phyloP scores from a whole-genome alignment of 73 alveolate genomes.

The Urostyla sp. region DNA sequence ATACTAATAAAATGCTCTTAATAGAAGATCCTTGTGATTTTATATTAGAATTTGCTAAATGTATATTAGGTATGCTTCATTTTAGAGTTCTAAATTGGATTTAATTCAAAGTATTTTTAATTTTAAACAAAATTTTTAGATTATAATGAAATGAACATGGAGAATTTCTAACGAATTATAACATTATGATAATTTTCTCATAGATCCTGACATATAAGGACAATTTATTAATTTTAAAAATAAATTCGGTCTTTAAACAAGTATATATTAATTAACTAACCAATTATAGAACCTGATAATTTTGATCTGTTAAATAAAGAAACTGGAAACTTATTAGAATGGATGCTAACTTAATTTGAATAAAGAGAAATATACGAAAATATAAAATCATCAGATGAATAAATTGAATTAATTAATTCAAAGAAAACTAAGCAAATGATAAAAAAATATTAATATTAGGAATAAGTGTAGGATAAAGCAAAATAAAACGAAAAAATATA shows the following conservation, averaged over 20 bases:
- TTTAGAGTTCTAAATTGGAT: conserved; percentile 25
- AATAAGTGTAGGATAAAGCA: neutral
- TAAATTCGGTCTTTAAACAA: conserved; percentile 9
- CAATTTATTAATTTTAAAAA: conserved; percentile 16
- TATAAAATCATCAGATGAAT: neutral
- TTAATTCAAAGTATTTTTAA: conserved; percentile 18
- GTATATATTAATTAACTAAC: neutral
- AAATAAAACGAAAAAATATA: conserved; percentile 2
- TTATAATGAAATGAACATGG: conserved; percentile 7
- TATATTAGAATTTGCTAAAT: conserved; percentile 32
- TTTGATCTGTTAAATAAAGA: conserved; percentile 15
- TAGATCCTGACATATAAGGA: conserved; percentile 13
- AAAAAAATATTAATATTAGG: neutral
- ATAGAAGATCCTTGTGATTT: conserved; percentile 37
- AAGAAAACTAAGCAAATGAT: conserved; percentile 5
- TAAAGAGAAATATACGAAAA: conserved; percentile 1
- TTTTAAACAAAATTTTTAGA: neutral
- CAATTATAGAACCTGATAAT: neutral
- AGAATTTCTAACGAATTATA: neutral
- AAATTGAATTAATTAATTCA: neutral
- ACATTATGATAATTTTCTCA: neutral
- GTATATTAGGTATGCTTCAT: conserved; percentile 28
- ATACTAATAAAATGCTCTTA: neutral
- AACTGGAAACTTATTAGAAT: conserved; percentile 32
- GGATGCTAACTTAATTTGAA: conserved; percentile 24